Evolutionary conservation across 768 basidiomycete genomes (phyloP).

Genomic region (Russula vinacea): DNA sequence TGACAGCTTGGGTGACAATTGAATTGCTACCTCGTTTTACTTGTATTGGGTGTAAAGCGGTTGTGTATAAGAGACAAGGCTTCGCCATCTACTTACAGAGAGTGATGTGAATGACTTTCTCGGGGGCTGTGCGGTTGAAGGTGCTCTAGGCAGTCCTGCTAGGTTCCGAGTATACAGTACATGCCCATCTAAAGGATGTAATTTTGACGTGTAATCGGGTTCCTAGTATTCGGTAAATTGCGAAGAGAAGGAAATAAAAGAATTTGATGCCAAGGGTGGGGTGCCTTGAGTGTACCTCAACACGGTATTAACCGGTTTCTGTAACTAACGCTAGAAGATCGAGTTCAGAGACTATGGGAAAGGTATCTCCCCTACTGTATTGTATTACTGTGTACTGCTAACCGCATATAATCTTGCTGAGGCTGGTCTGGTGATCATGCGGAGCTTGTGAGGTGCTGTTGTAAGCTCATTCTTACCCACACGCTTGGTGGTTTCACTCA

Average conservation of each 20-base stretch:
- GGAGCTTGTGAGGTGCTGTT: background rate
- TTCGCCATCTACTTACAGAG: background rate
- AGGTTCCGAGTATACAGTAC: background rate
- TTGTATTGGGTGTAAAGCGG: background rate
- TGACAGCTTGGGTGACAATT: background rate
- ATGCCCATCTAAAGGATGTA: background rate
- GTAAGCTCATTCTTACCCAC: background rate
- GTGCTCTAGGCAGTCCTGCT: background rate
- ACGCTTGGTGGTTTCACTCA: background rate
- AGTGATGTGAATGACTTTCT: background rate
- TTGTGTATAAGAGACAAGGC: background rate
- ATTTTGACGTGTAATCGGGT: background rate
- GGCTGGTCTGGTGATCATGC: background rate
- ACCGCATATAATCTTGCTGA: no score
- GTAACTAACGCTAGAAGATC: background rate
- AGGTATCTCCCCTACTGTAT: background rate
- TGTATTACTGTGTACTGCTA: no score
- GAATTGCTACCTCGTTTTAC: background rate
- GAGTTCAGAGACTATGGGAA: background rate
- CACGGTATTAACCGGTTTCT: background rate
- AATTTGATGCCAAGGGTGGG: background rate
- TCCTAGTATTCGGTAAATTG: slow-evolving; percentile 1
- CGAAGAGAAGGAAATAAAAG: slow-evolving; percentile 1
- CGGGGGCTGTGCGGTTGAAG: background rate
- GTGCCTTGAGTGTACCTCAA: background rate